A percentile compares a stretch with the other conserved stretches of the same genome.
These are phyloP conservation scores for Cystobasidium ongulense DNA, from an alignment of 768 basidiomycete species.

Conservation along the genomic window DNA sequence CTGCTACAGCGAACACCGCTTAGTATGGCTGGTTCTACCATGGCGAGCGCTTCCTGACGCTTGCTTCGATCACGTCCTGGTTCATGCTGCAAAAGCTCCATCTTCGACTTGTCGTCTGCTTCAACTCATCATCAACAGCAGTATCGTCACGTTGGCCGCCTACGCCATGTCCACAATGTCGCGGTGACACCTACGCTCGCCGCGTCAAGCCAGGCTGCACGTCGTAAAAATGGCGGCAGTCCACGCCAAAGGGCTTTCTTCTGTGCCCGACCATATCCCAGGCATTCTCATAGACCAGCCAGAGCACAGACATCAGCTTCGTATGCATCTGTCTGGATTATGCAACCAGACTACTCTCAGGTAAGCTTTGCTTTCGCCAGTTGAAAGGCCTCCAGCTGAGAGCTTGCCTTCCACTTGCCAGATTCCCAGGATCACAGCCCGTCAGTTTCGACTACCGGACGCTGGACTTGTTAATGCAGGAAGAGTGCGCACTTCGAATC, in stretches of 20 bases:
- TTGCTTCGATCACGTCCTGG: too few species aligned
- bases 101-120: not conserved
- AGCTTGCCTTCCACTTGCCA: constrained; percentile 41
- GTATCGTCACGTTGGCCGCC: not conserved
- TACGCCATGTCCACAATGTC: not conserved
- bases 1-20: too few species aligned
- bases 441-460: constrained; percentile 72
- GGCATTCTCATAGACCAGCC: constrained; percentile 36
- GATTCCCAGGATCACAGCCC: constrained; percentile 93
- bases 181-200: not conserved
- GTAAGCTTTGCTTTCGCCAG: not conserved
- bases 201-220: not conserved
- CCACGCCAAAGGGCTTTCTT: not conserved
- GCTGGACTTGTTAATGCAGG: constrained; percentile 64
- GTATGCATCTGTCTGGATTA: constrained; percentile 36
- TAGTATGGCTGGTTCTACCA: too few species aligned
- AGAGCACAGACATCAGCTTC: constrained; percentile 32
- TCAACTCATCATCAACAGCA: not conserved
- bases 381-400: not conserved
- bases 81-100: not conserved
- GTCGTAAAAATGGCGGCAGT: not conserved
- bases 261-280: constrained; percentile 38
- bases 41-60: too few species aligned
- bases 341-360: constrained; percentile 26
- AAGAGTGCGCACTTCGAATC: constrained; percentile 56